Evolutionary conservation across 2,329 filamentous ascomycete species (phyloP).

Genomic region (Trichoderma breve): DNA sequence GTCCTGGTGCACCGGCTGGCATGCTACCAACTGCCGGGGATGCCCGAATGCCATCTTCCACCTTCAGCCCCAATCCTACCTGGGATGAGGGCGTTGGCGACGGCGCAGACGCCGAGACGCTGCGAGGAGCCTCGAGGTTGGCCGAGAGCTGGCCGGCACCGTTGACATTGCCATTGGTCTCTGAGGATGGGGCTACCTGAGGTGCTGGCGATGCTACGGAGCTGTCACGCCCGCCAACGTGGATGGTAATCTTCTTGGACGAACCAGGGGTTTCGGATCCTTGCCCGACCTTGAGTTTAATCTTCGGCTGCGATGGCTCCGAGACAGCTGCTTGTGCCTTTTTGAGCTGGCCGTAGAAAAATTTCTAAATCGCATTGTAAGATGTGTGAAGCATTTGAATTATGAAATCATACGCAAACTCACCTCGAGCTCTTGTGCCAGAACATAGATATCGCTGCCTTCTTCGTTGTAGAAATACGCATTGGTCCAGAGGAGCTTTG

Average conservation of each 20-base stretch:
- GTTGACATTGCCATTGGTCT: slow-evolving; percentile 24
- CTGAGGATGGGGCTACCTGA: slow-evolving; percentile 32
- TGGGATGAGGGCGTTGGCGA: slow-evolving; percentile 47
- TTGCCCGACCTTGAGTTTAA: slow-evolving; percentile 72
- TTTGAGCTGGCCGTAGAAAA: slow-evolving; percentile 66
- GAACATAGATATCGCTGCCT: slow-evolving; percentile 75
- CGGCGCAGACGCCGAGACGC: slow-evolving; percentile 37
- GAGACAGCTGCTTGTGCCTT: slow-evolving; percentile 70
- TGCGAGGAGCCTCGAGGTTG: slow-evolving; percentile 41
- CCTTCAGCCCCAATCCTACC: slow-evolving; percentile 34
- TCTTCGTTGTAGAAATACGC: slow-evolving; percentile 90
- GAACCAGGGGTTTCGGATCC: slow-evolving; percentile 44
- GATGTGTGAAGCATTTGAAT: background rate
- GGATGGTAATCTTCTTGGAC: slow-evolving; percentile 68
- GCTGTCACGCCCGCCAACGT: slow-evolving; percentile 60
- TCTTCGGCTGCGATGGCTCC: slow-evolving; percentile 71
- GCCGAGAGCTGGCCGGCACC: slow-evolving; percentile 13
- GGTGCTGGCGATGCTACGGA: slow-evolving; percentile 51
- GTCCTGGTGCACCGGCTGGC: slow-evolving; percentile 22
- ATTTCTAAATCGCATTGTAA: slow-evolving; percentile 51
- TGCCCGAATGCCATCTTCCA: slow-evolving; percentile 34
- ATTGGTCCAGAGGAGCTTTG: slow-evolving; percentile 82
- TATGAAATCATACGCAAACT: background rate
- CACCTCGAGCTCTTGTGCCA: slow-evolving; percentile 79
- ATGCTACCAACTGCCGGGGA: slow-evolving; percentile 28